Percentiles rank a stretch among this genome's conserved stretches.
Conservation (phyloP, 2,329 filamentous ascomycete species). For the Colletotrichum musae region DNA sequence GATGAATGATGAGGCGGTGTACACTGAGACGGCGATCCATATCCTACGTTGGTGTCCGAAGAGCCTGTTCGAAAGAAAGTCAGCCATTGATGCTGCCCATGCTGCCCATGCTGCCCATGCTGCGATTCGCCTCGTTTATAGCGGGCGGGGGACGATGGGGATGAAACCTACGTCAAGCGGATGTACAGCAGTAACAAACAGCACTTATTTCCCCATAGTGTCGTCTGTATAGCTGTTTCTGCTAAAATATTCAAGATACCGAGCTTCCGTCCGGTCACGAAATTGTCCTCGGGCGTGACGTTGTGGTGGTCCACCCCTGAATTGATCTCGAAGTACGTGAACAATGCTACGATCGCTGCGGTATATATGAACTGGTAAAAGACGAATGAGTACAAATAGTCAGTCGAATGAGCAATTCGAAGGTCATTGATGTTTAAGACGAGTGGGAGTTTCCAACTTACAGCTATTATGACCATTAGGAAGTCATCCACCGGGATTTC, state of each 20-base stretch:
- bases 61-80: constrained; percentile 4
- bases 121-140: too few species aligned
- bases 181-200: constrained; percentile 34
- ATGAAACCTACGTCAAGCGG: constrained; percentile 24
- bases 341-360: constrained; percentile 1
- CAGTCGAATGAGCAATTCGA: not conserved
- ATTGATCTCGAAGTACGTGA: constrained; percentile 24
- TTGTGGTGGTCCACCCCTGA: constrained; percentile 6
- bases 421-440: not conserved
- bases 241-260: constrained; percentile 30
- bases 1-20: constrained; percentile 25
- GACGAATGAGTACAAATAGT: not conserved
- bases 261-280: constrained; percentile 14
- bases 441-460: not conserved
- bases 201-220: constrained; percentile 38
- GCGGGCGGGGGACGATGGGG: not conserved
- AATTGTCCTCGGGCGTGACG: constrained; percentile 10
- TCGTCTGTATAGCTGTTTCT: constrained; percentile 38
- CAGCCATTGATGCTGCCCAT: not conserved
- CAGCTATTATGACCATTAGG: constrained; percentile 25
- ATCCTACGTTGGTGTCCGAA: constrained; percentile 26
- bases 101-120: too few species aligned
- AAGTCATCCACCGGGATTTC: constrained; percentile 31
- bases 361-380: constrained; percentile 23
- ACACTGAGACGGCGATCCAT: constrained; percentile 17